These are phyloP conservation scores for Blepharisma stoltei DNA, from an alignment of 73 alveolate genomes.

Conservation along the genomic window DNA sequence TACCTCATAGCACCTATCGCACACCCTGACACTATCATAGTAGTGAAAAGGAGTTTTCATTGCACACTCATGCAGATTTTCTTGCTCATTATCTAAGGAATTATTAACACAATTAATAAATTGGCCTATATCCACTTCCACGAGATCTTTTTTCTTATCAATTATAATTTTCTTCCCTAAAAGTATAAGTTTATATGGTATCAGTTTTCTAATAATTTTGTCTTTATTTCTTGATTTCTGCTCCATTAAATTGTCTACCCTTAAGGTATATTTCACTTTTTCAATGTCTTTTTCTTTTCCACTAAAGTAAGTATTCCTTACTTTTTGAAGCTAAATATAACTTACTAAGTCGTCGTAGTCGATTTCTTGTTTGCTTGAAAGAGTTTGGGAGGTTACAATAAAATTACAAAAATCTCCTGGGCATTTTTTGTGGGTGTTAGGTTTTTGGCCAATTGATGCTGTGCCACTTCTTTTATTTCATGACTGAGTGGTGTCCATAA, in stretches of 20 bases:
- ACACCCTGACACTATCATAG: conserved; percentile 1
- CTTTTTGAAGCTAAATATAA: background rate
- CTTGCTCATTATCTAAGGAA: background rate
- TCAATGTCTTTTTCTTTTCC: conserved; percentile 4
- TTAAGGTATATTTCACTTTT: conserved; percentile 5
- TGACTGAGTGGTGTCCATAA: background rate
- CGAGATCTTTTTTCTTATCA: background rate
- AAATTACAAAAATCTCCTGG: conserved; percentile 23
- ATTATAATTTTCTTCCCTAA: conserved; percentile 4
- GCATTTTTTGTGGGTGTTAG: background rate
- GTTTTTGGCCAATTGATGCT: background rate
- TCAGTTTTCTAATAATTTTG: background rate
- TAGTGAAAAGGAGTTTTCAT: conserved; percentile 17
- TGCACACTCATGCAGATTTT: background rate
- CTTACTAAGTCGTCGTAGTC: conserved; percentile 13
- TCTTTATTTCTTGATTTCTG: background rate
- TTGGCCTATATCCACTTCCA: background rate
- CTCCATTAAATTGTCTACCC: background rate
- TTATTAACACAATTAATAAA: background rate
- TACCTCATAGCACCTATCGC: background rate
- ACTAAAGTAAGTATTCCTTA: background rate
- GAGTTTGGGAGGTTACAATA: background rate
- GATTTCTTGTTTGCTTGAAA: background rate
- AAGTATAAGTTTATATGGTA: background rate
- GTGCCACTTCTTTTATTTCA: background rate